Evolutionary conservation across 208 protist genomes (phyloP), one percentile per base, ranked within the genome.

Genomic region (Trypanosoma melophagium): DNA sequence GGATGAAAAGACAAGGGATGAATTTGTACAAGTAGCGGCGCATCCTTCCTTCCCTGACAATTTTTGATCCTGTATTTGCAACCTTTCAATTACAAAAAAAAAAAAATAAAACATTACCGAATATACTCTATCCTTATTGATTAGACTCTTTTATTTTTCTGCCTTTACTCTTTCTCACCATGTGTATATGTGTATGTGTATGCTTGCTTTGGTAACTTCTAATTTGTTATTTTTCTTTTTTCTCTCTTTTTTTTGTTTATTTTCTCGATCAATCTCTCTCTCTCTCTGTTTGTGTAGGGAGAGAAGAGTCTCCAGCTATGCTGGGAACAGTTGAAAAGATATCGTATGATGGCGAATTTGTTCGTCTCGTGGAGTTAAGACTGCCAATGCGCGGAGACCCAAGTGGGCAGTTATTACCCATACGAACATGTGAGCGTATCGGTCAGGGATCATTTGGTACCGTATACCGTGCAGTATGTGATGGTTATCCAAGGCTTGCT

Each of bases 401-500:
- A 9, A 3, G 21, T 16, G 79, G 72, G 16, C 76, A 79, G 31
- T 59, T 69, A 35, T 75, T 82, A 60, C 79, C 84, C 12, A 77
- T 96, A 35, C 51, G 51, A 12, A 81, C 81, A 44, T 86, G 76
- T 61, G 91, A 96, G 75, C 83, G 79, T 38, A 90, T 96, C 58
- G 91, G 91, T 4, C 84, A 94, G 60, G 91, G 91, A 45, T 92
- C 88, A 21, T 96, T 94, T 62, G 87, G 91, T 61, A 93, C 86
- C 12, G 91, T 96, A 35, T 96, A 96, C 69, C 82, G 88, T 64
- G 91, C 88, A 12, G 55, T 80, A 21, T 80, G 80, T 62, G 77
- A 82, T 28, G 81, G 62, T 52, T 94, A 92, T 69, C 80, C 86
- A 0, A 64, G 66, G 7, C 80, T 96, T 7, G 91, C 91, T 10